phyloP scores from a whole-genome alignment of 352 stramenopile species.

The Globisporangium nodosum region DNA sequence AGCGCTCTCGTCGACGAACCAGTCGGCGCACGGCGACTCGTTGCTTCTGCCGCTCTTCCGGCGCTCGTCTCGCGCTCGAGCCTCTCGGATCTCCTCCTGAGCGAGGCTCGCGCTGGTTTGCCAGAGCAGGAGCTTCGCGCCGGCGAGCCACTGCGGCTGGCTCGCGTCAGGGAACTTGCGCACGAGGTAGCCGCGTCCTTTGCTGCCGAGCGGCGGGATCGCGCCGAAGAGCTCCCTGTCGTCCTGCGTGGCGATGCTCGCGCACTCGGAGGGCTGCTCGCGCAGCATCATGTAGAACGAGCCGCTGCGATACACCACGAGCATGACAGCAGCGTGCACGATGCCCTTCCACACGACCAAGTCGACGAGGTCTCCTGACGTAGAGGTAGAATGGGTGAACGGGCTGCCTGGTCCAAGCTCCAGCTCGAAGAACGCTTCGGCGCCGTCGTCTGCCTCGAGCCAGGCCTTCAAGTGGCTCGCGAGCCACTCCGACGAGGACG shows the following conservation, averaged over 20 bases:
- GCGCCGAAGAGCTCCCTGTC: constrained; percentile 38
- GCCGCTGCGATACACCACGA: constrained; percentile 40
- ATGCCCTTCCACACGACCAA: constrained; percentile 60
- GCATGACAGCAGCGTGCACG: constrained; percentile 42
- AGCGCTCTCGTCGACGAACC: constrained; percentile 21
- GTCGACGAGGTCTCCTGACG: constrained; percentile 19
- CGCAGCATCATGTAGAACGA: constrained; percentile 51
- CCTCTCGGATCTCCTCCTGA: constrained; percentile 34
- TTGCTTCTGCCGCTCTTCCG: constrained; percentile 8
- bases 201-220: constrained; percentile 32
- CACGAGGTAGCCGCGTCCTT: constrained; percentile 52
- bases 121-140: constrained; percentile 53
- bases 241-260: constrained; percentile 20
- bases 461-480: constrained; percentile 40
- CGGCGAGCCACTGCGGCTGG: constrained; percentile 28
- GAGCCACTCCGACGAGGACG: constrained; percentile 20
- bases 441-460: constrained; percentile 40
- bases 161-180: constrained; percentile 22
- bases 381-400: not conserved
- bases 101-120: constrained; percentile 49
- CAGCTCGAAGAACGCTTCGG: constrained; percentile 60
- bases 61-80: constrained; percentile 22
- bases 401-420: constrained; percentile 20
- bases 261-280: constrained; percentile 16
- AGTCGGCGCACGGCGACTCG: constrained; percentile 24